Evolutionary conservation across 176 grass and related monocot species (phyloP), one percentile per base, ranked within the genome.

Genomic region (Oryza meridionalis): DNA sequence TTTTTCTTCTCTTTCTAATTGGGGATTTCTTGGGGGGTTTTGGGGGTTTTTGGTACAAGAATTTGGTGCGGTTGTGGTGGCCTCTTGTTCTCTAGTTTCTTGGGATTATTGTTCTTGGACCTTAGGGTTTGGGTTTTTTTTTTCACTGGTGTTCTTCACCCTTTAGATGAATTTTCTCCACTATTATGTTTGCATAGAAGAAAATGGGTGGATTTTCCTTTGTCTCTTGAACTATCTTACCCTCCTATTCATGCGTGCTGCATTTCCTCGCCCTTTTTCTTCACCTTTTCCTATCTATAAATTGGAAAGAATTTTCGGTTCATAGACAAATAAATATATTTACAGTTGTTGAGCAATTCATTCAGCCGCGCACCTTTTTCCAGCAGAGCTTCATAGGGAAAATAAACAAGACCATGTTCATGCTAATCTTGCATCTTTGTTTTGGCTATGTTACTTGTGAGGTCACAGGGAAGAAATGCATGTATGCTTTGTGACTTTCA

Each of bases 391-490:
- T 38, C 19, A 80, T 6, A 35, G 38, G 35, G 32, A 11, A 37
- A 67, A 35, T 38, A n/a, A 49, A 4, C 51, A 2, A 5, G 11
- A 17, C 10, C 4, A 17, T 62, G 37, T 33, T 49, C 50, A 45
- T 69, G 7, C 4, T 22, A 22, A 40, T 86, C 43, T 82, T 31
- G 72, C 45, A 59, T 82, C 29, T 31, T 31, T 2, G 4, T 24
- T 80, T 53, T 73, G 44, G 44, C 26, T 4, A 21, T 58, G 55
- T 81, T 49, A 53, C 5, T 7, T 65, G 66, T 86, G 67, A 77
- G 46, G 67, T 90, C 88, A 82, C n/a, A 9, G 9, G 7, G 22
- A 72, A 44, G 65, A 71, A 64, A 77, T 11, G 50, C 44, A 44
- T 67, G 55, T 25, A 65, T 47, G 79, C 1, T 55, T 22, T 62